These are phyloP conservation scores for Acanthamoeba quina DNA, from an alignment of 208 protist species.

Conservation along the genomic window DNA sequence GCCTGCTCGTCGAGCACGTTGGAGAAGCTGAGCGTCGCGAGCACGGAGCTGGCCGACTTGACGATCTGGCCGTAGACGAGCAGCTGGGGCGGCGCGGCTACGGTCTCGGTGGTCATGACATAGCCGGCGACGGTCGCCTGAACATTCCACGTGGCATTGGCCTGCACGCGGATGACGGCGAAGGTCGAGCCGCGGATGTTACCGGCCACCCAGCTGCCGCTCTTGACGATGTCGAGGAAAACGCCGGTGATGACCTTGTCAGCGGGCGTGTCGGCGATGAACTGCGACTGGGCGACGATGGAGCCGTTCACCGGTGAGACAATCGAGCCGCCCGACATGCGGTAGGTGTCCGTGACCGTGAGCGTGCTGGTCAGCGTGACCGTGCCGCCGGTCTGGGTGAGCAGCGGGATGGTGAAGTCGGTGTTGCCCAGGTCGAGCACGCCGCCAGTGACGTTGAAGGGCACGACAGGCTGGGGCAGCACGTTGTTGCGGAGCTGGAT, in stretches of 20 bases:
- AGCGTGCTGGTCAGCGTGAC: constrained; percentile 40
- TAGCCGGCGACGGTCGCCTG: constrained; percentile 1
- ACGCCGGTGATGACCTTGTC: constrained; percentile 60
- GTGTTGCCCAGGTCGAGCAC: constrained; percentile 49
- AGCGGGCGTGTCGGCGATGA: background rate
- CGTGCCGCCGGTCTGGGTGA: constrained; percentile 52
- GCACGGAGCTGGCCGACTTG: constrained; percentile 29
- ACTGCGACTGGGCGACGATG: constrained; percentile 42
- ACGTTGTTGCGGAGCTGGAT: constrained; percentile 62
- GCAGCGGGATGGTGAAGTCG: constrained; percentile 61
- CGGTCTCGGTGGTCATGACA: background rate
- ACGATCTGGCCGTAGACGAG: constrained; percentile 16
- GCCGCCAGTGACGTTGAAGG: constrained; percentile 59
- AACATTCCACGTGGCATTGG: constrained; percentile 42
- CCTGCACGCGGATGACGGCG: constrained; percentile 3
- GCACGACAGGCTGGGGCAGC: constrained; percentile 51
- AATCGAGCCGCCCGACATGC: constrained; percentile 7
- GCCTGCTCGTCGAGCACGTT: constrained; percentile 51
- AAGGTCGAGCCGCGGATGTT: constrained; percentile 12
- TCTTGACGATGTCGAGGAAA: constrained; percentile 28
- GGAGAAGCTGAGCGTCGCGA: constrained; percentile 22
- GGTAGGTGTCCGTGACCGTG: constrained; percentile 44
- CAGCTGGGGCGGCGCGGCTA: background rate
- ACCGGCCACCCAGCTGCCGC: constrained; percentile 35
- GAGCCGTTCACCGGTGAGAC: background rate